A percentile compares a stretch with the other conserved stretches of the same genome.
Evolutionary conservation across 176 grass and related monocot species (phyloP).

Genomic region (Pharus latifolius): DNA sequence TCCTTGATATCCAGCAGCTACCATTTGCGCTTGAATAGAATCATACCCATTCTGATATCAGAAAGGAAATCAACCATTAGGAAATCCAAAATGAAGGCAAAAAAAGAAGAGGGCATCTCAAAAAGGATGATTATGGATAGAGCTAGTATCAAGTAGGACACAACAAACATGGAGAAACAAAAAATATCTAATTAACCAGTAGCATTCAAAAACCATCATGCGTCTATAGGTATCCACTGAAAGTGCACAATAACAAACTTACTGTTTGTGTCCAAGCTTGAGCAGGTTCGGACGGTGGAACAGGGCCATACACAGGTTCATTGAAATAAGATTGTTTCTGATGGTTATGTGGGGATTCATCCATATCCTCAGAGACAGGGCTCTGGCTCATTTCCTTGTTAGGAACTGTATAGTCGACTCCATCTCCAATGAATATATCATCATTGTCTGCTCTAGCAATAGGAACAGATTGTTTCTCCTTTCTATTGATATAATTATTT

Average conservation of each 20-base stretch:
- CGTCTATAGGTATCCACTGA: not conserved
- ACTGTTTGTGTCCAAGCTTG: conserved; percentile 79
- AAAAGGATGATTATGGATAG: not conserved
- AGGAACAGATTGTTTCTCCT: conserved; percentile 37
- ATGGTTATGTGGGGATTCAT: conserved; percentile 49
- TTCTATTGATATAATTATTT: conserved; percentile 38
- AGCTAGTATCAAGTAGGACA: not conserved
- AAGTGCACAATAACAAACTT: conserved; percentile 27
- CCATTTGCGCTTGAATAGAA: conserved; percentile 77
- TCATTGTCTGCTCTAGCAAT: conserved; percentile 55
- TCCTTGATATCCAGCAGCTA: conserved; percentile 66
- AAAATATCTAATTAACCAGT: not conserved
- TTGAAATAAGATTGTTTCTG: conserved; percentile 74
- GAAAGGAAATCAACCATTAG: conserved; percentile 7
- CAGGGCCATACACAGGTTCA: conserved; percentile 83
- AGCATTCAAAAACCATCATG: not conserved
- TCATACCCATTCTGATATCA: conserved; percentile 70
- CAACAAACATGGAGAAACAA: not conserved
- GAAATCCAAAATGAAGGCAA: not conserved
- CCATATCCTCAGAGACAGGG: conserved; percentile 84
- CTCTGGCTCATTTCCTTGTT: conserved; percentile 78
- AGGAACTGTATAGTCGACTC: conserved; percentile 74
- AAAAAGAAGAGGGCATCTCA: not conserved
- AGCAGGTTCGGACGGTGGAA: conserved; percentile 65
- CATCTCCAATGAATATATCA: conserved; percentile 90